Evolutionary conservation across 2,329 filamentous ascomycete species (phyloP).

Genomic region (Sarocladiaceae sp.): DNA sequence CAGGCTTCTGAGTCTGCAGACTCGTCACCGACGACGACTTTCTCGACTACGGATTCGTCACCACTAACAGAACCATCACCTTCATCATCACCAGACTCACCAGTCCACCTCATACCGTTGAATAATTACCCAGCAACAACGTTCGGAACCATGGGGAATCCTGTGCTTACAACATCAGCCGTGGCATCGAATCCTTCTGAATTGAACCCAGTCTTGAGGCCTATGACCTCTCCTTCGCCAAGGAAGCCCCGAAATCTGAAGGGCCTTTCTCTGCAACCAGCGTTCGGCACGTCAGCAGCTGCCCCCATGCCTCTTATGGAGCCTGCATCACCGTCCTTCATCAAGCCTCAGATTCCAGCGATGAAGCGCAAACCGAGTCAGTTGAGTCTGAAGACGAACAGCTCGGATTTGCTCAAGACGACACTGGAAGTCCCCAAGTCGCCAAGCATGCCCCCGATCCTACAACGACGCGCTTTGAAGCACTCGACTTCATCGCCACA

Average conservation of each 20-base stretch:
- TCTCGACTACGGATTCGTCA: conserved; percentile 89
- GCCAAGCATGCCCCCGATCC: conserved; percentile 51
- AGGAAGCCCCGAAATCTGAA: conserved; percentile 79
- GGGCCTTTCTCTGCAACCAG: conserved; percentile 73
- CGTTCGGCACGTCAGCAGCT: conserved; percentile 36
- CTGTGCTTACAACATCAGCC: conserved; percentile 27
- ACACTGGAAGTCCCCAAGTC: conserved; percentile 53
- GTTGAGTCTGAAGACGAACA: conserved; percentile 70
- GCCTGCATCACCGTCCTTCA: conserved; percentile 71
- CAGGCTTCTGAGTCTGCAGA: conserved; percentile 80
- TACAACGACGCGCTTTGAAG: conserved; percentile 60
- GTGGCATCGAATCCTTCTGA: background rate
- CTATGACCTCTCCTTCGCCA: conserved; percentile 65
- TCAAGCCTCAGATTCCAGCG: conserved; percentile 70
- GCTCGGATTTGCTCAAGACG: conserved; percentile 48
- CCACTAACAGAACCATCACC: conserved; percentile 87
- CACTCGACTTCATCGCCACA: conserved; percentile 66
- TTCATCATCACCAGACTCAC: conserved; percentile 88
- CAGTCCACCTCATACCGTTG: conserved; percentile 67
- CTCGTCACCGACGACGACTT: conserved; percentile 90
- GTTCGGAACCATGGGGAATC: conserved; percentile 34
- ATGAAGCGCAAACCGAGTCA: conserved; percentile 74
- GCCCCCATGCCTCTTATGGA: conserved; percentile 54
- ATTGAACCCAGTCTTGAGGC: conserved; percentile 29
- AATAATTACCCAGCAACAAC: conserved; percentile 62